A percentile compares a stretch with the other conserved stretches of the same genome.
Evolutionary conservation across 768 basidiomycete genomes (phyloP).

Genomic region (Baorangia bicolor): DNA sequence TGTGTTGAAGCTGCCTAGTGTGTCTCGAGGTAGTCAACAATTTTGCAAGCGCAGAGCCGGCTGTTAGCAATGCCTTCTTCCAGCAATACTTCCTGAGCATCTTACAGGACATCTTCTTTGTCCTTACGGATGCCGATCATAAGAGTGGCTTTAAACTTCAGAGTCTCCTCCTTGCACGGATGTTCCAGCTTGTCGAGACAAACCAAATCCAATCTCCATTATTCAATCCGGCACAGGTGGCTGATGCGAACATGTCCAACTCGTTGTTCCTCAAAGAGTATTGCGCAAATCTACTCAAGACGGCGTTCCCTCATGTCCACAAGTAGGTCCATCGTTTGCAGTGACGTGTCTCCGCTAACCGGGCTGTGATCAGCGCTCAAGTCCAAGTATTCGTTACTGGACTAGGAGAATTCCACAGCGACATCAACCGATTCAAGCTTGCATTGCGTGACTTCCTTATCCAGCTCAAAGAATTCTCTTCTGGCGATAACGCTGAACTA

Average conservation of each 20-base stretch:
- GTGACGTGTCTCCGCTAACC: conserved; percentile 9
- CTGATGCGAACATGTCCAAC: conserved; percentile 75
- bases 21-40: conserved; percentile 95
- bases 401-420: conserved; percentile 70
- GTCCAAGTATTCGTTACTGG: conserved; percentile 66
- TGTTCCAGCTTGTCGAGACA: conserved; percentile 90
- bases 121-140: conserved; percentile 96
- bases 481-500: conserved; percentile 85
- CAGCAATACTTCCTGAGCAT: conserved; percentile 93
- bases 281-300: conserved; percentile 80
- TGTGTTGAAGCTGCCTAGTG: conserved; percentile 46
- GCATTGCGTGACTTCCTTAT: conserved; percentile 97
- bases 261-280: conserved; percentile 80
- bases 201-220: conserved; percentile 79
- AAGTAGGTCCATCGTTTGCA: conserved; percentile 47
- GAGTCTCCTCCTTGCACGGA: conserved; percentile 83
- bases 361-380: conserved; percentile 51
- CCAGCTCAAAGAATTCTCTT: conserved; percentile 95
- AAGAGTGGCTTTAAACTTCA: conserved; percentile 99
- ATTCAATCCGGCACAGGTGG: conserved; percentile 72
- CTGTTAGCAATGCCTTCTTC: conserved; percentile 91
- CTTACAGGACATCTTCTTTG: conserved; percentile 95
- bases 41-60: conserved; percentile 77
- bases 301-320: conserved; percentile 91
- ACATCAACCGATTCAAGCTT: conserved; percentile 89